These are phyloP conservation scores for Vaccinium darrowii DNA, from an alignment of 148 eudicot genomes.

Conservation along the genomic window DNA sequence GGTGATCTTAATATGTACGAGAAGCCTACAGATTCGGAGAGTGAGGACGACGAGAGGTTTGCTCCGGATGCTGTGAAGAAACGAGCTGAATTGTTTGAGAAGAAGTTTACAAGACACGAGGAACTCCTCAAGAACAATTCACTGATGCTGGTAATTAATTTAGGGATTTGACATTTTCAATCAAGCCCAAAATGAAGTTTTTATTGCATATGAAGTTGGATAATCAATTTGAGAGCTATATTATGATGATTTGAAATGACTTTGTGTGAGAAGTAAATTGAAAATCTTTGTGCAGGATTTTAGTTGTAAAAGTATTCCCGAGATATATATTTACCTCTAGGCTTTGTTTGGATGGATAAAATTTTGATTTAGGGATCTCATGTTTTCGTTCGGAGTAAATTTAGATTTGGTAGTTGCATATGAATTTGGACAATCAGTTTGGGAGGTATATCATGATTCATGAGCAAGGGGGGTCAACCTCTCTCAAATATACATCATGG, in stretches of 20 bases:
- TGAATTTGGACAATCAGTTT: no score
- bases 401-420: no score
- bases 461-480: no score
- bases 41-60: slow-evolving; percentile 51
- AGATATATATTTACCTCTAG: not conserved
- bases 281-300: not conserved
- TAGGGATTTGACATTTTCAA: not conserved
- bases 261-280: not conserved
- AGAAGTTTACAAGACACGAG: slow-evolving; percentile 51
- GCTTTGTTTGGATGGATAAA: not conserved
- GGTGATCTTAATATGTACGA: slow-evolving; percentile 26
- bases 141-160: slow-evolving; percentile 17
- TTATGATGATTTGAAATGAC: not conserved
- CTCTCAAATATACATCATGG: no score
- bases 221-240: not conserved
- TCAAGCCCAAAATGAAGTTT: not conserved
- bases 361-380: no score
- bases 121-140: slow-evolving; percentile 54
- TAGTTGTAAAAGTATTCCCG: not conserved
- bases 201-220: not conserved
- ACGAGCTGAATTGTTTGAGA: slow-evolving; percentile 32
- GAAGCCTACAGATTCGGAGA: slow-evolving; percentile 63
- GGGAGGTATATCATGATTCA: no score
- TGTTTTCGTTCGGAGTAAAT: no score
- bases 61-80: slow-evolving; percentile 28